A percentile compares a stretch with the other conserved stretches of the same genome.
phyloP scores from a whole-genome alignment of 2,329 filamentous ascomycete genomes.

The Penicillium sumatraense region DNA sequence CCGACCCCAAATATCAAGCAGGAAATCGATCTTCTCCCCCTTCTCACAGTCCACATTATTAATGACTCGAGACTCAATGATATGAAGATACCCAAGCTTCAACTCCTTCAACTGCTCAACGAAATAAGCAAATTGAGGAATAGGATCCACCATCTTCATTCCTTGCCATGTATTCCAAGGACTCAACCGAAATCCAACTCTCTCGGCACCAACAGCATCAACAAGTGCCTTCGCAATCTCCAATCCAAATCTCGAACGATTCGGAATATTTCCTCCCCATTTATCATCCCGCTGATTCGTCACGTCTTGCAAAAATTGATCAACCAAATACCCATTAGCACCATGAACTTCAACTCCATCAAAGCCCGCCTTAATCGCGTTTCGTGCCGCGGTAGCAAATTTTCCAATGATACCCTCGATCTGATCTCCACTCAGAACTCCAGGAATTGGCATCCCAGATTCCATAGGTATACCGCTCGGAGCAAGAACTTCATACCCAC shows the following conservation, averaged over 20 bases:
- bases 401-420: neutral
- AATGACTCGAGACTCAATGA: neutral
- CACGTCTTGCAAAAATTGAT: neutral
- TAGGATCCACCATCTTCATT: neutral
- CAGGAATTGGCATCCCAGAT: neutral
- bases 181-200: neutral
- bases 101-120: neutral
- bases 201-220: neutral
- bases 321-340: neutral
- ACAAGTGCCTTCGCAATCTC: neutral
- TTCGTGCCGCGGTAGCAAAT: neutral
- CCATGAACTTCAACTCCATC: slow-evolving; percentile 27
- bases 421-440: neutral
- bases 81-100: neutral
- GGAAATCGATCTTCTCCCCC: neutral
- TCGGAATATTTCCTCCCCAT: neutral
- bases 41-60: neutral
- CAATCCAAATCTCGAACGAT: neutral
- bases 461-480: neutral
- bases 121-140: neutral
- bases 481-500: neutral
- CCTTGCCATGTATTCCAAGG: neutral
- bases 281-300: neutral
- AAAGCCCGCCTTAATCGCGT: slow-evolving; percentile 51
- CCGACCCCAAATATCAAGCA: neutral